Conservation (phyloP, 2,329 filamentous ascomycete species). For the Ophiostoma populinum region DNA sequence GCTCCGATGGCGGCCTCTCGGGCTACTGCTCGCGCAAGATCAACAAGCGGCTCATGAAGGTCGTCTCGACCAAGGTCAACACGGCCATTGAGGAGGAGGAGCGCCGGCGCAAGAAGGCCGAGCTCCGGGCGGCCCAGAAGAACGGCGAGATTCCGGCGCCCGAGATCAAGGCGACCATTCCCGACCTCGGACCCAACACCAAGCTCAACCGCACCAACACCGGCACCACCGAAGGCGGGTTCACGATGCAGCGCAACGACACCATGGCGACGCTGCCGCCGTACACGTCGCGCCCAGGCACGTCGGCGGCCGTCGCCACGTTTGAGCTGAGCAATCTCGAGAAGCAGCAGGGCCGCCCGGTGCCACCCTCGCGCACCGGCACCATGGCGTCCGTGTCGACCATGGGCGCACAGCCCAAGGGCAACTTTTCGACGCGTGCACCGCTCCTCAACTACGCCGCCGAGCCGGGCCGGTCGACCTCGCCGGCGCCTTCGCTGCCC, state of each 20-base stretch:
- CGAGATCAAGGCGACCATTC: slow-evolving; percentile 50
- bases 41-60: slow-evolving; percentile 65
- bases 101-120: slow-evolving; percentile 35
- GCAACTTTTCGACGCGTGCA: slow-evolving; percentile 15
- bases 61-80: slow-evolving; percentile 75
- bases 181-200: slow-evolving; percentile 26
- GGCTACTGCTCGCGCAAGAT: slow-evolving; percentile 87
- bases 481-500: slow-evolving; percentile 14
- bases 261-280: slow-evolving; percentile 43
- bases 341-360: slow-evolving; percentile 31
- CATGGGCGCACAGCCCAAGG: slow-evolving; percentile 4
- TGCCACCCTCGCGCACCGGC: slow-evolving; percentile 18
- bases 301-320: slow-evolving; percentile 24
- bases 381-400: slow-evolving; percentile 14
- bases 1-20: slow-evolving; percentile 59
- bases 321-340: slow-evolving; percentile 35
- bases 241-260: slow-evolving; percentile 37
- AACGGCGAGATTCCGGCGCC: slow-evolving; percentile 32
- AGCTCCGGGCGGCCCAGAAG: slow-evolving; percentile 32
- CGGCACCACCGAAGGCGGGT: slow-evolving; percentile 5
- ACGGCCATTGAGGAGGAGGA: slow-evolving; percentile 72
- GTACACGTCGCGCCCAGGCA: slow-evolving; percentile 43
- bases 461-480: slow-evolving; percentile 16
- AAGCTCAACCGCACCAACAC: slow-evolving; percentile 37
- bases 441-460: slow-evolving; percentile 18